Evolutionary conservation across 73 alveolate species (phyloP).

Genomic region (Tetrahymena borealis): DNA sequence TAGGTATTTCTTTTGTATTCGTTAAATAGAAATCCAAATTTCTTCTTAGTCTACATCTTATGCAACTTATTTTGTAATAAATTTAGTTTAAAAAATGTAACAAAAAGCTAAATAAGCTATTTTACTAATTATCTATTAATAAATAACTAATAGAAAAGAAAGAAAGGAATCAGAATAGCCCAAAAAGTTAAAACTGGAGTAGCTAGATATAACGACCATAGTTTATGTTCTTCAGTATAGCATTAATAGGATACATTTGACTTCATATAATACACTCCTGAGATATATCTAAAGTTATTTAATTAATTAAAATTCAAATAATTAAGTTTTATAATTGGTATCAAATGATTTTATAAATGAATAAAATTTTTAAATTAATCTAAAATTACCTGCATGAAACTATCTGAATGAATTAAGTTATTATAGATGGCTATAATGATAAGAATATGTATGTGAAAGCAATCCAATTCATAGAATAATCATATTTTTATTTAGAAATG

Average conservation of each 20-base stretch:
- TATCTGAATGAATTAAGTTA: not conserved
- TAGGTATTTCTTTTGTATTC: conserved; percentile 4
- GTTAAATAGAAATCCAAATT: conserved; percentile 8
- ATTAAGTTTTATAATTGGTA: too few species aligned
- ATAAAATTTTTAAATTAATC: too few species aligned
- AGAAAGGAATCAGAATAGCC: conserved; percentile 1
- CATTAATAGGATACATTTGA: conserved; percentile 8
- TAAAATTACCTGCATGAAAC: too few species aligned
- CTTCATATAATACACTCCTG: conserved; percentile 9
- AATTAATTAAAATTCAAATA: too few species aligned
- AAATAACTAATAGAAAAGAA: not conserved
- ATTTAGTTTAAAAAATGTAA: too few species aligned
- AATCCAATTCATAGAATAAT: not conserved
- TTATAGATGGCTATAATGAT: not conserved
- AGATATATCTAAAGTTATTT: conserved; percentile 7
- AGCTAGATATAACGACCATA: not conserved
- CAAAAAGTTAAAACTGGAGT: not conserved
- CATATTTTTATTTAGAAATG: not conserved
- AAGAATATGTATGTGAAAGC: not conserved
- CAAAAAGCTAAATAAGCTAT: too few species aligned
- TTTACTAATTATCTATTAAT: not conserved
- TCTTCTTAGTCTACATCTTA: not conserved
- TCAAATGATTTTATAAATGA: too few species aligned
- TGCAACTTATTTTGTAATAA: too few species aligned
- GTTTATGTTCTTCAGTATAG: not conserved